Conservation (phyloP, 1,284 basidiomycete genomes). For the Pseudozyma tsukubaensis region DNA sequence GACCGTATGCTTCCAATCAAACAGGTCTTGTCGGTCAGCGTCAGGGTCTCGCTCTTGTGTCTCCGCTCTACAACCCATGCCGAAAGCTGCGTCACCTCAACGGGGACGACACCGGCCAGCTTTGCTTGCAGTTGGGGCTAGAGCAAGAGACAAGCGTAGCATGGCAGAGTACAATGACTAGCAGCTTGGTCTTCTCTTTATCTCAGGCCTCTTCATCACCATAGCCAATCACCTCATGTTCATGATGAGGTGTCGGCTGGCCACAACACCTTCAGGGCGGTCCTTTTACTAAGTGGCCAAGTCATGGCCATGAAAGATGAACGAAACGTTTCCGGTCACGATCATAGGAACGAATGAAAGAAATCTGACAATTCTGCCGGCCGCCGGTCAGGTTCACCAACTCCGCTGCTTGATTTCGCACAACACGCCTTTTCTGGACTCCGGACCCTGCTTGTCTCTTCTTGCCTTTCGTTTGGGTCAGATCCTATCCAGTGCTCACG, state of each 20-base stretch:
- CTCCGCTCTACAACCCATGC: slow-evolving; percentile 1
- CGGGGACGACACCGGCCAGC: not conserved
- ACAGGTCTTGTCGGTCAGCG: too few species aligned
- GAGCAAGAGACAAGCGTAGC: too few species aligned
- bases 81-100: slow-evolving; percentile 13
- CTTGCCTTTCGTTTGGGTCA: not conserved
- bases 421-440: not conserved
- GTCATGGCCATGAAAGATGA: not conserved
- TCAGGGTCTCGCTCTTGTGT: too few species aligned
- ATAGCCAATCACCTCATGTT: too few species aligned
- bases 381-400: slow-evolving; percentile 5
- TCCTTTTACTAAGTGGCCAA: too few species aligned
- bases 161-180: not conserved
- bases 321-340: not conserved
- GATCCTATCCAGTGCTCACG: too few species aligned
- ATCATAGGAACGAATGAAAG: not conserved
- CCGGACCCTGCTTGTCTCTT: not conserved
- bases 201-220: not conserved
- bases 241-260: too few species aligned
- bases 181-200: not conserved
- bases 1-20: too few species aligned
- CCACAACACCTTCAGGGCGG: too few species aligned
- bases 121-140: not conserved
- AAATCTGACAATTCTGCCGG: not conserved
- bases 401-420: not conserved